phyloP scores from a whole-genome alignment of 164 flowering plant species.

The Berberis vulgaris region DNA sequence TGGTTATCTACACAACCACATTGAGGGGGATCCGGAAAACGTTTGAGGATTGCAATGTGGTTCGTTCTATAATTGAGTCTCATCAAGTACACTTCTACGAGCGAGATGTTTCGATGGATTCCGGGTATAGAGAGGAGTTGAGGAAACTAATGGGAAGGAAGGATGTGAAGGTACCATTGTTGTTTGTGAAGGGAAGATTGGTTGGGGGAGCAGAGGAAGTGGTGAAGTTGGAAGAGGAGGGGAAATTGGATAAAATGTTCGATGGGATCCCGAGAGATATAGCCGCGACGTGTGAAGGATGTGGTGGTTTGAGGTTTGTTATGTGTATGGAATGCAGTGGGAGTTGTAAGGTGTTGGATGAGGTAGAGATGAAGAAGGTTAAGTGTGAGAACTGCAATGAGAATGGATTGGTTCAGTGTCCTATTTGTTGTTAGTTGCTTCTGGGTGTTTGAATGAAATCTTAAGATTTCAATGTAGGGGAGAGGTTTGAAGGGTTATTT shows the following conservation, averaged over 20 bases:
- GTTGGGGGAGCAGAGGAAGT: not conserved
- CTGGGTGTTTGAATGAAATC: no score
- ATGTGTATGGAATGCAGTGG: constrained; percentile 50
- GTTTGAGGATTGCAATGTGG: not conserved
- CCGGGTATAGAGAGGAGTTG: not conserved
- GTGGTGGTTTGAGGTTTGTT: no score
- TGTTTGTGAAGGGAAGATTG: not conserved
- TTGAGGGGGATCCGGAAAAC: not conserved
- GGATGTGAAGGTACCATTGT: not conserved
- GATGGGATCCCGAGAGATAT: not conserved
- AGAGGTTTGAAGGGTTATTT: no score
- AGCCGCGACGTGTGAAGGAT: no score
- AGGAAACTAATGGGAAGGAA: not conserved
- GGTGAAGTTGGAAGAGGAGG: not conserved
- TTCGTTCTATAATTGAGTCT: not conserved
- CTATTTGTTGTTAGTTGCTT: constrained; percentile 45
- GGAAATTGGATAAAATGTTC: not conserved
- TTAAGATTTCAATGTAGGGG: no score
- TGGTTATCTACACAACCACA: not conserved
- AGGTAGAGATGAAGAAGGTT: constrained; percentile 39
- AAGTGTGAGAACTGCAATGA: constrained; percentile 43
- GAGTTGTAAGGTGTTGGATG: constrained; percentile 70
- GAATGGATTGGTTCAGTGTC: constrained; percentile 87
- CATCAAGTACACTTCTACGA: not conserved
- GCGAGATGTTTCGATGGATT: not conserved